phyloP scores from a whole-genome alignment of 139 green algal species.

The Auxenochlorella protothecoides region DNA sequence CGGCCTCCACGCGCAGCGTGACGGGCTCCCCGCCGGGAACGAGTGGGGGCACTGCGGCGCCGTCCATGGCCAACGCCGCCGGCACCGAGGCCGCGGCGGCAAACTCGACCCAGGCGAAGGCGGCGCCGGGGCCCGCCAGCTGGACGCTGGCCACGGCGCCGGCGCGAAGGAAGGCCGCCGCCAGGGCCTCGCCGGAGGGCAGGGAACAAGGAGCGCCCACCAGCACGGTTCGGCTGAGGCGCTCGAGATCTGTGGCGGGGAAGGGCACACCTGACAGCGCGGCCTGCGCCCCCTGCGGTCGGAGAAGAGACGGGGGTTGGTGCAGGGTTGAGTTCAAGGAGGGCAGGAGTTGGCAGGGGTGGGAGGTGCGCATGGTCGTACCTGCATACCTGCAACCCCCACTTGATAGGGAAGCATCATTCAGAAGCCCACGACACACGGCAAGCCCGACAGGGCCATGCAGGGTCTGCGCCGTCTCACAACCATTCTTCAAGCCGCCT shows the following conservation, averaged over 20 bases:
- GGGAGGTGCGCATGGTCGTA: too few species aligned
- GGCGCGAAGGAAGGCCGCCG: neutral
- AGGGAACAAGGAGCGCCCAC: conserved; percentile 17
- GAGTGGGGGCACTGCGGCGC: conserved; percentile 20
- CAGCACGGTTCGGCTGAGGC: conserved; percentile 23
- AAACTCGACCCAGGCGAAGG: conserved; percentile 45
- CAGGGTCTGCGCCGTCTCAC: too few species aligned
- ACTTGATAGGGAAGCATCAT: too few species aligned
- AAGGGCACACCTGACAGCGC: conserved; percentile 20
- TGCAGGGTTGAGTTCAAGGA: too few species aligned
- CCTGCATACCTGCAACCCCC: too few species aligned
- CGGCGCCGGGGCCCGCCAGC: conserved; percentile 17
- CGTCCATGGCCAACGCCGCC: conserved; percentile 26
- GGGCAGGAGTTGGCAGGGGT: too few species aligned
- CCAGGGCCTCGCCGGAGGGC: too few species aligned
- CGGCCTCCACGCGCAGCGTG: conserved; percentile 3
- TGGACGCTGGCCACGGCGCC: conserved; percentile 27
- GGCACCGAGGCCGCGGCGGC: conserved; percentile 5
- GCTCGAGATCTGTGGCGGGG: conserved; percentile 15
- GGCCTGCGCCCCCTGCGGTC: conserved; percentile 21
- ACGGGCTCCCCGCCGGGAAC: conserved; percentile 6
- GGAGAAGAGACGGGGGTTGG: too few species aligned
- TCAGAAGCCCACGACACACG: too few species aligned
- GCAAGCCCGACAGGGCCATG: too few species aligned
- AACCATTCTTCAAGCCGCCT: too few species aligned